Evolutionary conservation across 2,329 filamentous ascomycete species (phyloP).

Genomic region (Tolypocladium pustulatum): DNA sequence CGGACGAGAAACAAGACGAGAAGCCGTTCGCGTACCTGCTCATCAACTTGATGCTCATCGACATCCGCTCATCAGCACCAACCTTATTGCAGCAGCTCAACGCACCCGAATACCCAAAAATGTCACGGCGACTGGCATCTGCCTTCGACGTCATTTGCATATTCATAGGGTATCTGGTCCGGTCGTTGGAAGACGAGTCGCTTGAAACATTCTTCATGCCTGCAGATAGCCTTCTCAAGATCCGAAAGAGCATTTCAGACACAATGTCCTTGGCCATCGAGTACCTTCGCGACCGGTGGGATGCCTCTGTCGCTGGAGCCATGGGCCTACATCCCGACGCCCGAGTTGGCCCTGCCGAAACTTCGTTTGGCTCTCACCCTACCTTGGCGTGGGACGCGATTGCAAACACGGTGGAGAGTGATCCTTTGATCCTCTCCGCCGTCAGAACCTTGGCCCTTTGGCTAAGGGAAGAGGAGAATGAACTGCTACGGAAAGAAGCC

Average conservation of each 20-base stretch:
- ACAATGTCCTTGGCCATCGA: constrained; percentile 53
- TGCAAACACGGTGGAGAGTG: constrained; percentile 34
- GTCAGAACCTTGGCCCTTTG: constrained; percentile 51
- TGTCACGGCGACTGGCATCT: constrained; percentile 44
- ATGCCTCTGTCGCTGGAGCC: constrained; percentile 52
- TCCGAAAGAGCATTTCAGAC: constrained; percentile 50
- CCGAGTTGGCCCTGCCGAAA: constrained; percentile 31
- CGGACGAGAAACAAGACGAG: constrained; percentile 26
- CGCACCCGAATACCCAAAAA: constrained; percentile 37
- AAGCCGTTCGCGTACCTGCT: constrained; percentile 53
- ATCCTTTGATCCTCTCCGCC: constrained; percentile 49
- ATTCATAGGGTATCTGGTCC: constrained; percentile 48
- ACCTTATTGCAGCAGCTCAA: constrained; percentile 48
- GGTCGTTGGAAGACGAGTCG: constrained; percentile 38
- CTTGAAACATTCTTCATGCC: constrained; percentile 33
- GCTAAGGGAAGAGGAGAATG: constrained; percentile 60
- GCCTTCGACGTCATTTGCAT: constrained; percentile 52
- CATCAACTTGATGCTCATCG: constrained; percentile 54
- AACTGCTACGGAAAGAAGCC: constrained; percentile 43
- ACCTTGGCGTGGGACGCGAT: constrained; percentile 50
- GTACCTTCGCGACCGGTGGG: constrained; percentile 60
- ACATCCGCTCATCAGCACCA: constrained; percentile 53
- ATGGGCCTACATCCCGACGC: constrained; percentile 50
- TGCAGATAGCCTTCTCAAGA: constrained; percentile 49
- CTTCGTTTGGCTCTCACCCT: constrained; percentile 31